These are phyloP conservation scores for Aspergillus aculeatinus DNA, from an alignment of 2,329 filamentous ascomycete genomes.

Conservation along the genomic window DNA sequence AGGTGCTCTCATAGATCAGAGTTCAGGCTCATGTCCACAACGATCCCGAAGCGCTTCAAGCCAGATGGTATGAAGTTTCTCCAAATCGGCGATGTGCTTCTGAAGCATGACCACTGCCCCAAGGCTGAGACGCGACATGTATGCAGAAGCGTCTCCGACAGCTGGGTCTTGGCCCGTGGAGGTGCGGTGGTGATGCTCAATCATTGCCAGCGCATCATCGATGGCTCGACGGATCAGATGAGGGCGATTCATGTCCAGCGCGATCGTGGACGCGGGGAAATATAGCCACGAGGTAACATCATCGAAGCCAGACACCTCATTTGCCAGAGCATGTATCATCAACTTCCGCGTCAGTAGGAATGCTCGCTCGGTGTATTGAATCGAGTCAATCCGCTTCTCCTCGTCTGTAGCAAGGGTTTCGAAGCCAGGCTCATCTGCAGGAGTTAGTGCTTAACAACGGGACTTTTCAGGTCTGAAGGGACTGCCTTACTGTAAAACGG, in stretches of 20 bases:
- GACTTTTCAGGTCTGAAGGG: background rate
- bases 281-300: constrained; percentile 58
- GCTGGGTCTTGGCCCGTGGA: constrained; percentile 19
- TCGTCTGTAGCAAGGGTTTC: constrained; percentile 51
- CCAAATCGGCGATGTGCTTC: constrained; percentile 28
- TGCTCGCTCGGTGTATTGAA: constrained; percentile 55
- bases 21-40: background rate
- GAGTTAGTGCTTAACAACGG: background rate
- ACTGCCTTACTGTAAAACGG: constrained; percentile 57
- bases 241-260: constrained; percentile 14
- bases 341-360: constrained; percentile 55
- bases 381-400: constrained; percentile 47
- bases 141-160: constrained; percentile 22
- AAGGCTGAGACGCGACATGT: constrained; percentile 32
- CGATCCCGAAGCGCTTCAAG: background rate
- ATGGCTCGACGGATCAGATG: constrained; percentile 26
- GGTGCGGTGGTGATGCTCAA: constrained; percentile 27
- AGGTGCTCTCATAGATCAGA: background rate
- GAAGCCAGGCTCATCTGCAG: constrained; percentile 60
- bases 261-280: constrained; percentile 21
- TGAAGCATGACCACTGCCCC: constrained; percentile 35
- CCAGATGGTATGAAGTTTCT: constrained; percentile 20
- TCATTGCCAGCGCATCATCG: constrained; percentile 26
- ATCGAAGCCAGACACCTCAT: constrained; percentile 47
- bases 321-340: constrained; percentile 48